A percentile compares a stretch with the other conserved stretches of the same genome.
phyloP scores from a whole-genome alignment of 164 flowering plant genomes.

The Euptelea pleiosperma region DNA sequence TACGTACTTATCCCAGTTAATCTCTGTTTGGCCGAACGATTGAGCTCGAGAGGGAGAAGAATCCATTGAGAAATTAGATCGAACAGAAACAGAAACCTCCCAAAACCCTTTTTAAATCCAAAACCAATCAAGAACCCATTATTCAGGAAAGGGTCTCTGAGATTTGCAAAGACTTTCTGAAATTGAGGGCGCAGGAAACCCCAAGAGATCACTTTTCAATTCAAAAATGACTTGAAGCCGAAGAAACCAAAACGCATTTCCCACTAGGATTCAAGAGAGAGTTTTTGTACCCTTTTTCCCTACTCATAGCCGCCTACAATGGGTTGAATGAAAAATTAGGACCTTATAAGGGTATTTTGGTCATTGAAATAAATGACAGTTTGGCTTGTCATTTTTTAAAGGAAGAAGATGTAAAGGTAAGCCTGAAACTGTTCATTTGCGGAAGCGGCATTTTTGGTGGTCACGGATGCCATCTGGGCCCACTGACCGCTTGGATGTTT shows the following conservation, averaged over 20 bases:
- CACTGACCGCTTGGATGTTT: no score
- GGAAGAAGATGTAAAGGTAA: no score
- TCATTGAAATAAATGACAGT: no score
- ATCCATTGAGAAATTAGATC: constrained; percentile 29
- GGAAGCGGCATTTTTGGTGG: no score
- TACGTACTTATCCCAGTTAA: constrained; percentile 82
- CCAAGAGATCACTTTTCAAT: not conserved
- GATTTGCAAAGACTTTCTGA: not conserved
- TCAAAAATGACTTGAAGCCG: not conserved
- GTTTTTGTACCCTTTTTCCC: no score
- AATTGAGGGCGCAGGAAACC: not conserved
- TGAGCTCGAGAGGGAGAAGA: constrained; percentile 35
- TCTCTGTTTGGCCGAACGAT: constrained; percentile 63
- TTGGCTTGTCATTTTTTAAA: no score
- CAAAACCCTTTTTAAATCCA: constrained; percentile 2
- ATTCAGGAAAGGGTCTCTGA: no score
- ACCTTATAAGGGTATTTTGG: no score
- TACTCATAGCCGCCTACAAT: no score
- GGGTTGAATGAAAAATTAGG: no score
- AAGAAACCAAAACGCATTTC: constrained; percentile 5
- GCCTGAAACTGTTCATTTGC: no score
- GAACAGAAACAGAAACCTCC: constrained; percentile 1
- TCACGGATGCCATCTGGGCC: no score
- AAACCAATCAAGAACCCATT: constrained; percentile 4
- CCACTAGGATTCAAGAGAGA: not conserved